These are phyloP conservation scores for Solanum chaucha DNA, from an alignment of 257 asterid genomes.

Conservation along the genomic window DNA sequence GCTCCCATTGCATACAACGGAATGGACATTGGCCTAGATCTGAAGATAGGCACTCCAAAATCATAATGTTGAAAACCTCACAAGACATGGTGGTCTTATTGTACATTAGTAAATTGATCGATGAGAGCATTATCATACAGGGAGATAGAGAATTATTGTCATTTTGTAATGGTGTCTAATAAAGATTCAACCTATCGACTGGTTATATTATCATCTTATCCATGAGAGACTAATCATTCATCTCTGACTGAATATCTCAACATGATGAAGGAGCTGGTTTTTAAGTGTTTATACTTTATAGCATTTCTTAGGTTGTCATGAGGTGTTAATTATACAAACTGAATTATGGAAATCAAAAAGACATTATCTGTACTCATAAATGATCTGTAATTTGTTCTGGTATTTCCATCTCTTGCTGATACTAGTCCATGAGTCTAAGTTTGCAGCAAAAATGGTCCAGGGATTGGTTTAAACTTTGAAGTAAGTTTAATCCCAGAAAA, in stretches of 20 bases:
- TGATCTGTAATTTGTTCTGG: neutral
- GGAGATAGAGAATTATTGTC: neutral
- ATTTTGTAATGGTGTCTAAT: neutral
- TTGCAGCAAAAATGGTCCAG: neutral
- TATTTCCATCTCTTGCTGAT: neutral
- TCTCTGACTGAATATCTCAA: neutral
- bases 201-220: neutral
- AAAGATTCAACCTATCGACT: neutral
- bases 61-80: neutral
- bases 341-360: neutral
- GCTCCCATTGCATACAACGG: slow-evolving; percentile 84
- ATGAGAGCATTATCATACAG: neutral
- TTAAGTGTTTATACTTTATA: neutral
- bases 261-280: neutral
- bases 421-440: neutral
- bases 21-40: slow-evolving; percentile 54
- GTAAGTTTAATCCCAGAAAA: neutral
- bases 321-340: neutral
- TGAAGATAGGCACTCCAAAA: slow-evolving; percentile 11
- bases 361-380: neutral
- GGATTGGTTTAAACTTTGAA: neutral
- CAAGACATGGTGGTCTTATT: neutral
- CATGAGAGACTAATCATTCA: neutral
- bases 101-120: neutral
- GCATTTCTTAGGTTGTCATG: neutral